Conservation (phyloP, 768 basidiomycete species). For the Auricularia sp. region DNA sequence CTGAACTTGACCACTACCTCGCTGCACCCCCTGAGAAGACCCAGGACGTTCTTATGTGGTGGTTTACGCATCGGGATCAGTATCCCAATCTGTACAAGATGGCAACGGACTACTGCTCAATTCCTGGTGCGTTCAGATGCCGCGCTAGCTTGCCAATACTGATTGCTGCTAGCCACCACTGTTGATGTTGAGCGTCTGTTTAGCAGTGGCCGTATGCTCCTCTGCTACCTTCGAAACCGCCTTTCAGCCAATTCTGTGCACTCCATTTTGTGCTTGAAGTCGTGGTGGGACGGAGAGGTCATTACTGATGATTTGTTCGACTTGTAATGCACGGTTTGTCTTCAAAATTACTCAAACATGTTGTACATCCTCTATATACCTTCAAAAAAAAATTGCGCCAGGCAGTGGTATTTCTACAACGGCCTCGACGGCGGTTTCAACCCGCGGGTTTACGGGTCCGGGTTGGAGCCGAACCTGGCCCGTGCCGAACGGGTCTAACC, state of each 20-base stretch:
- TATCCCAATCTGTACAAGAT: slow-evolving; percentile 17
- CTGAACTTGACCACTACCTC: slow-evolving; percentile 23
- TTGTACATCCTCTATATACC: too few species aligned
- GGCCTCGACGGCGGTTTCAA: too few species aligned
- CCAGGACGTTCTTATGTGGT: slow-evolving; percentile 20
- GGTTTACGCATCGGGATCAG: slow-evolving; percentile 11
- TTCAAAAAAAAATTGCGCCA: too few species aligned
- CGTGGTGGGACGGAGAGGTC: not conserved
- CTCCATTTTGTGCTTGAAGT: not conserved
- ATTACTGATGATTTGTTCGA: too few species aligned
- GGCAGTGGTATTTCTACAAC: too few species aligned
- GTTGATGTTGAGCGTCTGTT: slow-evolving; percentile 22
- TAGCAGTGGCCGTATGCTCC: slow-evolving; percentile 20
- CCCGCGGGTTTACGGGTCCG: too few species aligned
- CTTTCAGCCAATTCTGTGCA: slow-evolving; percentile 13
- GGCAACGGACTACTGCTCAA: slow-evolving; percentile 6
- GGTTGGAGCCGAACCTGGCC: too few species aligned
- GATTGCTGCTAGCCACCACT: slow-evolving; percentile 17
- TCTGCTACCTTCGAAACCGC: slow-evolving; percentile 18
- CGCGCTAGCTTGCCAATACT: not conserved
- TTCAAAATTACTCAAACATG: too few species aligned
- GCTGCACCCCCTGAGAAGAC: slow-evolving; percentile 16
- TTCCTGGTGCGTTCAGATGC: slow-evolving; percentile 17
- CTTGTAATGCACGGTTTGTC: too few species aligned
- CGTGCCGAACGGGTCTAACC: too few species aligned